Conservation (phyloP, 2,329 filamentous ascomycete genomes). For the Colletotrichum ledebouriae region DNA sequence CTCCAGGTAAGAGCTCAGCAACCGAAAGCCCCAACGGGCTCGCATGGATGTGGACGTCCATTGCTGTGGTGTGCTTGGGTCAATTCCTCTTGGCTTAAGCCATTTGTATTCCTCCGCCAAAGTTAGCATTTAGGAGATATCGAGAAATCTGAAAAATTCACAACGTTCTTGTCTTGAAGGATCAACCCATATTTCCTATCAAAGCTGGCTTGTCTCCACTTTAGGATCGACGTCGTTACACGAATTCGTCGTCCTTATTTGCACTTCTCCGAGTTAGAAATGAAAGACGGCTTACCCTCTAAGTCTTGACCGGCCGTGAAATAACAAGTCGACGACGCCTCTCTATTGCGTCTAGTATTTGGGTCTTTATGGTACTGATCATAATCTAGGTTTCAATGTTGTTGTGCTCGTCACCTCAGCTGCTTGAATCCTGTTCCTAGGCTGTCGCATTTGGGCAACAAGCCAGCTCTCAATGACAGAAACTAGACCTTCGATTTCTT, state of each 20-base stretch:
- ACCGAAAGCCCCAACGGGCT: neutral
- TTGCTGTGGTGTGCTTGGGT: constrained; percentile 26
- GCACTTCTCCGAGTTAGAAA: no score
- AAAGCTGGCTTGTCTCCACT: no score
- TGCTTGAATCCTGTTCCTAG: neutral
- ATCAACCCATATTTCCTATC: no score
- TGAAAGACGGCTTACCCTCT: no score
- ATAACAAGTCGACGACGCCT: no score
- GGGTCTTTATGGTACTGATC: neutral
- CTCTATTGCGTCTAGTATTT: neutral
- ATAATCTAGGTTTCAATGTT: constrained; percentile 25
- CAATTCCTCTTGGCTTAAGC: constrained; percentile 29
- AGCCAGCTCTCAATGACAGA: constrained; percentile 63
- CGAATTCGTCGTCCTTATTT: no score
- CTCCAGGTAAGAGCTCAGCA: constrained; percentile 14
- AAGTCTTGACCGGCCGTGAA: no score
- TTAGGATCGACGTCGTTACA: no score
- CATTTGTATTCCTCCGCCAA: neutral
- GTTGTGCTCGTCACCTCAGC: neutral
- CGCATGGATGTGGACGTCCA: constrained; percentile 18
- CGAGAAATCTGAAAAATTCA: no score
- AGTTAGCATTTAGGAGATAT: no score
- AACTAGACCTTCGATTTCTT: constrained; percentile 68
- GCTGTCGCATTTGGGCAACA: constrained; percentile 10
- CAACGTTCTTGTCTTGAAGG: no score